phyloP scores from a whole-genome alignment of 1,139 yeast genomes.

The Nakaseomyces glabratus region DNA sequence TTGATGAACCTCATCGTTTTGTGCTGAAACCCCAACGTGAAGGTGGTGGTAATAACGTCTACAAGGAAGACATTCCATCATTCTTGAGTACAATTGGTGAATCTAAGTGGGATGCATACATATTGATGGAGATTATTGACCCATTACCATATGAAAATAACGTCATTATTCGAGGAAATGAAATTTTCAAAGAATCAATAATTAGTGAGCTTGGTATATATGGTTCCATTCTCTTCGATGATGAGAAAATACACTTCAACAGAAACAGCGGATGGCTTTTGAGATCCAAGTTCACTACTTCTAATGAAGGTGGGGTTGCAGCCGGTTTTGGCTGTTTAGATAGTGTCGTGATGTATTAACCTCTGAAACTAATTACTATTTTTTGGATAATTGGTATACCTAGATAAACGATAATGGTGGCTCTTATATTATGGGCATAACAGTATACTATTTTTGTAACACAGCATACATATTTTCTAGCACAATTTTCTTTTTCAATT shows the following conservation, averaged over 20 bases:
- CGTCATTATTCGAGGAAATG: slow-evolving; percentile 59
- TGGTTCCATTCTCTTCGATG: slow-evolving; percentile 74
- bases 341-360: slow-evolving; percentile 38
- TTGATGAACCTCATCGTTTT: slow-evolving; percentile 55
- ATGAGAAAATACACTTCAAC: slow-evolving; percentile 48
- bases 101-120: slow-evolving; percentile 79
- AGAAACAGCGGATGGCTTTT: slow-evolving; percentile 74
- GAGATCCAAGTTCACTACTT: slow-evolving; percentile 76
- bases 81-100: slow-evolving; percentile 57
- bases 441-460: too few species aligned
- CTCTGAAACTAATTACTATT: too few species aligned
- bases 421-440: too few species aligned
- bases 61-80: slow-evolving; percentile 71
- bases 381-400: too few species aligned
- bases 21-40: slow-evolving; percentile 96
- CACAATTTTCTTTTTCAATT: too few species aligned
- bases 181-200: slow-evolving; percentile 55
- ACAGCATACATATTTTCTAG: too few species aligned
- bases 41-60: slow-evolving; percentile 90
- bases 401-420: too few species aligned
- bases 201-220: slow-evolving; percentile 87
- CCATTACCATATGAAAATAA: slow-evolving; percentile 58
- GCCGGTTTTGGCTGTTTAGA: slow-evolving; percentile 98
- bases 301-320: slow-evolving; percentile 97
- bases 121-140: slow-evolving; percentile 83